A percentile compares a stretch with the other conserved stretches of the same genome.
Evolutionary conservation across 306 rosid species (phyloP).

Genomic region (Astragalus membranaceus): DNA sequence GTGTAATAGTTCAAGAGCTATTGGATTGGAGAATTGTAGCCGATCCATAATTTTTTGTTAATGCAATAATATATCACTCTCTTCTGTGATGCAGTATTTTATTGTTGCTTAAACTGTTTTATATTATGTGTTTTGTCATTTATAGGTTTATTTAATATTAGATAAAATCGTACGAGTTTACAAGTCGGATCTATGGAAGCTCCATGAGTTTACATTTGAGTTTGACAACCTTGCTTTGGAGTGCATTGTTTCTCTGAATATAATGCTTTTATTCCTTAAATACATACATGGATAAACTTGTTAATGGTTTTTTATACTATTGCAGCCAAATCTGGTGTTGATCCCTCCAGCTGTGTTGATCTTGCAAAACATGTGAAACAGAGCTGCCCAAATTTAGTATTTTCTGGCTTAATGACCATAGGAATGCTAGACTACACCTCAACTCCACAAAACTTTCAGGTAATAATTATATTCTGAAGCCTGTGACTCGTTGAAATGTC

Average conservation of each 20-base stretch:
- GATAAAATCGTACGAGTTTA: no score
- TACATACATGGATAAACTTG: neutral
- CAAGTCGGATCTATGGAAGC: no score
- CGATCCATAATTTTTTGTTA: neutral
- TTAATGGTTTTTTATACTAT: neutral
- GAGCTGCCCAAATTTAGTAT: slow-evolving; percentile 74
- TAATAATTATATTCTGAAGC: slow-evolving; percentile 24
- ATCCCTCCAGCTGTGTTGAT: slow-evolving; percentile 79
- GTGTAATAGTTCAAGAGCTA: neutral
- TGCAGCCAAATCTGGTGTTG: slow-evolving; percentile 89
- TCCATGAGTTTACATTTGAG: no score
- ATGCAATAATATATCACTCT: neutral
- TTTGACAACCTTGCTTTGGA: neutral
- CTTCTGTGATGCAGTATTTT: neutral
- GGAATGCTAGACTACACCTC: slow-evolving; percentile 89
- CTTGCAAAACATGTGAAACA: slow-evolving; percentile 81
- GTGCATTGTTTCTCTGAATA: neutral
- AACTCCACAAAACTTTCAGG: slow-evolving; percentile 90
- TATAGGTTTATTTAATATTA: no score
- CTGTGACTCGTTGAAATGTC: neutral
- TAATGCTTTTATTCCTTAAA: neutral
- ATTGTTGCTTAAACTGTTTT: no score
- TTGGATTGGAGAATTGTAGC: neutral
- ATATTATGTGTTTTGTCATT: no score
- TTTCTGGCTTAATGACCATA: slow-evolving; percentile 92